phyloP scores from a whole-genome alignment of 1,284 basidiomycete genomes.

The Chondrostereum purpureum region DNA sequence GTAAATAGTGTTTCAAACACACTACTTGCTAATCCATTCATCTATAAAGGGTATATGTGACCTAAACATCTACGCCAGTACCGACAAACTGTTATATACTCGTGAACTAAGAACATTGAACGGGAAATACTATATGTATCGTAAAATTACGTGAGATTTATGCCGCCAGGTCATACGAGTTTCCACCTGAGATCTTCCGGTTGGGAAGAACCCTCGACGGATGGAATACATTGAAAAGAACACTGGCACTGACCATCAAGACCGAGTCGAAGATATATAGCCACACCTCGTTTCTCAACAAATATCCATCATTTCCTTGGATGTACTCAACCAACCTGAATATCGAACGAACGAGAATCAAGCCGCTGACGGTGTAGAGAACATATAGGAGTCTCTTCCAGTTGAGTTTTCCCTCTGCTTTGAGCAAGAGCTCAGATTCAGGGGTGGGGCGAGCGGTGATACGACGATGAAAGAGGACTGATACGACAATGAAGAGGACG shows the following conservation, averaged over 20 bases:
- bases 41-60: too few relatives aligned
- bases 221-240: neutral
- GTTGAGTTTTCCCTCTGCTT: neutral
- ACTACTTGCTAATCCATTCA: too few relatives aligned
- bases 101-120: too few relatives aligned
- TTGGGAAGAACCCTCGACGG: neutral
- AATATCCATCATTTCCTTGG: constrained; percentile 3
- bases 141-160: too few relatives aligned
- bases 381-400: neutral
- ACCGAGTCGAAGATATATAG: constrained; percentile 1
- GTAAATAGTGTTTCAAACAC: too few relatives aligned
- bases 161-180: neutral
- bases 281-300: neutral
- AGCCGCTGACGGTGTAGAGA: neutral
- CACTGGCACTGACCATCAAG: neutral
- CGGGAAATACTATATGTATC: too few relatives aligned
- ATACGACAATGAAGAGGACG: constrained; percentile 2
- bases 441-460: neutral
- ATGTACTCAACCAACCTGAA: constrained; percentile 5
- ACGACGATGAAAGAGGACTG: constrained; percentile 1
- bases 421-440: neutral
- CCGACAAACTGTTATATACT: too few relatives aligned
- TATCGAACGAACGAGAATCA: constrained; percentile 4
- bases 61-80: too few relatives aligned
- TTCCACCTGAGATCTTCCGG: neutral